Conservation (phyloP, 2,329 filamentous ascomycete species). For the Phialemonium atrogriseum region DNA sequence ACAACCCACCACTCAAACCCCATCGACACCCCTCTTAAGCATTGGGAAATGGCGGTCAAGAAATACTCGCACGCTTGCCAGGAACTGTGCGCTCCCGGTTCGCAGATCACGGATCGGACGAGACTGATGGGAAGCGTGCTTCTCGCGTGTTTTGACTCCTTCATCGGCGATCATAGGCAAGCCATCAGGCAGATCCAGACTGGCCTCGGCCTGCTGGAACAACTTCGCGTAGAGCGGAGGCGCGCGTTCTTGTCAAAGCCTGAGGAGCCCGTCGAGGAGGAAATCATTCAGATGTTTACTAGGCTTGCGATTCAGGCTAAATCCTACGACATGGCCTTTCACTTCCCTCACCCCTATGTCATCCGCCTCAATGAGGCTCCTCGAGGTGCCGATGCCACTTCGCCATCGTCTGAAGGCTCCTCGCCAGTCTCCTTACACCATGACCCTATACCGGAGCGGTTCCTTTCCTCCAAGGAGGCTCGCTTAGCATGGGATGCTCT, state of each 20-base stretch:
- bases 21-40: slow-evolving; percentile 32
- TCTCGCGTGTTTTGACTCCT: slow-evolving; percentile 61
- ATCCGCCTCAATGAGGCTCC: slow-evolving; percentile 34
- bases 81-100: slow-evolving; percentile 35
- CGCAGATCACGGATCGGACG: slow-evolving; percentile 37
- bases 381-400: slow-evolving; percentile 19
- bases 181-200: slow-evolving; percentile 54
- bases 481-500: slow-evolving; percentile 48
- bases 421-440: slow-evolving; percentile 31
- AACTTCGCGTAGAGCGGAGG: slow-evolving; percentile 37
- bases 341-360: slow-evolving; percentile 55
- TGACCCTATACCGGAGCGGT: slow-evolving; percentile 33
- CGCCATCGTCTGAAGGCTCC: slow-evolving; percentile 33
- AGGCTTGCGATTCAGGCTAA: slow-evolving; percentile 57
- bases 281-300: slow-evolving; percentile 55
- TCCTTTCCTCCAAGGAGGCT: slow-evolving; percentile 44
- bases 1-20: slow-evolving; percentile 19
- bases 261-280: slow-evolving; percentile 45
- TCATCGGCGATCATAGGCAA: slow-evolving; percentile 54
- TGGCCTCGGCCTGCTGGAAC: slow-evolving; percentile 46
- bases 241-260: slow-evolving; percentile 27
- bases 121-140: slow-evolving; percentile 58
- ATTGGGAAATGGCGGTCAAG: slow-evolving; percentile 52
- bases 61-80: slow-evolving; percentile 51
- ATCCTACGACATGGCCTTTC: slow-evolving; percentile 61